Evolutionary conservation across 768 basidiomycete species (phyloP).

Genomic region (Xerocomellus amylosporus): DNA sequence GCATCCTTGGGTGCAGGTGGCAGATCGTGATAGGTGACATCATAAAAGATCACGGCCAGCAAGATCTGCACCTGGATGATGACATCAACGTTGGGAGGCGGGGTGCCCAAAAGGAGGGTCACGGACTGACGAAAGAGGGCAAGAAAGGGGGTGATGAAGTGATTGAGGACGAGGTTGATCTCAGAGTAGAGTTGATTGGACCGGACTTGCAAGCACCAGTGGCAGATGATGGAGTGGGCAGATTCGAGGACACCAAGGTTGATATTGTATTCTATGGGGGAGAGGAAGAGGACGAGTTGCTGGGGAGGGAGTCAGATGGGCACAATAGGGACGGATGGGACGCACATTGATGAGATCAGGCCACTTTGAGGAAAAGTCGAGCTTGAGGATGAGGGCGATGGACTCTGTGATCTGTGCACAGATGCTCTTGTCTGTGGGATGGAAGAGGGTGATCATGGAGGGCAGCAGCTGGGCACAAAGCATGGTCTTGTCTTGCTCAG

Average conservation of each 20-base stretch:
- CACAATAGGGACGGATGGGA: slow-evolving; percentile 16
- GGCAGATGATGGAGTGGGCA: slow-evolving; percentile 92
- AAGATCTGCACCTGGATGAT: slow-evolving; percentile 75
- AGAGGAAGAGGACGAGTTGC: slow-evolving; percentile 88
- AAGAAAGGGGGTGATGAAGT: slow-evolving; percentile 83
- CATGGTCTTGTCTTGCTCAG: slow-evolving; percentile 65
- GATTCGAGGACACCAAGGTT: slow-evolving; percentile 92
- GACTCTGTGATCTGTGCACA: slow-evolving; percentile 91
- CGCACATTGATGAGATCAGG: slow-evolving; percentile 85
- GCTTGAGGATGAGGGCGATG: slow-evolving; percentile 84
- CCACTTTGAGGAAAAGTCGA: slow-evolving; percentile 92
- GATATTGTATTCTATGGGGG: slow-evolving; percentile 73
- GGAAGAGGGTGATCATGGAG: slow-evolving; percentile 85
- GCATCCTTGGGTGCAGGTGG: slow-evolving; percentile 92
- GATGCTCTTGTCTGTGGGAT: slow-evolving; percentile 65
- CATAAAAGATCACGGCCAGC: slow-evolving; percentile 85
- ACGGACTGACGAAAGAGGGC: slow-evolving; percentile 74
- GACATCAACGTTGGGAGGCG: slow-evolving; percentile 40
- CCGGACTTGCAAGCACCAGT: slow-evolving; percentile 89
- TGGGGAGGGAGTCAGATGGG: slow-evolving; percentile 33
- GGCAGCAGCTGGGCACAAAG: slow-evolving; percentile 80
- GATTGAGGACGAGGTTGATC: slow-evolving; percentile 86
- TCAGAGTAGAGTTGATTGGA: slow-evolving; percentile 83
- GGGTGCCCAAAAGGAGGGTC: slow-evolving; percentile 44
- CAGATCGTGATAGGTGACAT: slow-evolving; percentile 92